Evolutionary conservation across 192 early-diverging fungal genomes (phyloP).

Genomic region (Backusella psychrophila): DNA sequence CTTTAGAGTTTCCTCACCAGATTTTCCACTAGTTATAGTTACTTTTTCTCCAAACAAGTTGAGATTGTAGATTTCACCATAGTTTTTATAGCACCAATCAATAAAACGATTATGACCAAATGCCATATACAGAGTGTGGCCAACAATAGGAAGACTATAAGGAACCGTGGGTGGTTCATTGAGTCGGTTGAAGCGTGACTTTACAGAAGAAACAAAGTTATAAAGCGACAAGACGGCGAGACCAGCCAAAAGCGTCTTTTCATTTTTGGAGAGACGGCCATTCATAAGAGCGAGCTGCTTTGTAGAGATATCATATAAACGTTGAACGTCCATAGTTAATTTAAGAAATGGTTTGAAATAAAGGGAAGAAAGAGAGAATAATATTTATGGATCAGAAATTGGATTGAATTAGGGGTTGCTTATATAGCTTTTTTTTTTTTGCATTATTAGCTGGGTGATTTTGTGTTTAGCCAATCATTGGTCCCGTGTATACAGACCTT

Average conservation of each 20-base stretch:
- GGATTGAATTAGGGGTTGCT: neutral
- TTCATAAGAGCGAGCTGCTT: neutral
- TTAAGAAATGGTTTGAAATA: neutral
- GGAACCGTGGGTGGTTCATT: constrained; percentile 16
- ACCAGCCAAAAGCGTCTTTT: neutral
- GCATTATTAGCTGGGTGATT: neutral
- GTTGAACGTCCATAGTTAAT: neutral
- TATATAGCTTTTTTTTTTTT: neutral
- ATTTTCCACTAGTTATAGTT: constrained; percentile 10
- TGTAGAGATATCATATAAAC: neutral
- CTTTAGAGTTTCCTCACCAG: constrained; percentile 22
- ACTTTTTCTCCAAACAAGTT: constrained; percentile 18
- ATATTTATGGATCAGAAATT: neutral
- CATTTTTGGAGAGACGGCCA: neutral
- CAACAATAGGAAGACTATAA: constrained; percentile 24
- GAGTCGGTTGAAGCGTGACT: neutral
- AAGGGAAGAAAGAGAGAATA: neutral
- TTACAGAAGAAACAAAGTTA: neutral
- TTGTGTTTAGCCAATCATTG: neutral
- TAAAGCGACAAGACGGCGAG: neutral
- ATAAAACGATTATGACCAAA: constrained; percentile 11
- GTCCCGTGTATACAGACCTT: neutral
- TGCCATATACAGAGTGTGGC: constrained; percentile 21
- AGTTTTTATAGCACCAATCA: constrained; percentile 23
- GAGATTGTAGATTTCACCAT: constrained; percentile 28